Base-by-base conservation (phyloP, 306 rosid species). In the Dryas alaskensis region DNA sequence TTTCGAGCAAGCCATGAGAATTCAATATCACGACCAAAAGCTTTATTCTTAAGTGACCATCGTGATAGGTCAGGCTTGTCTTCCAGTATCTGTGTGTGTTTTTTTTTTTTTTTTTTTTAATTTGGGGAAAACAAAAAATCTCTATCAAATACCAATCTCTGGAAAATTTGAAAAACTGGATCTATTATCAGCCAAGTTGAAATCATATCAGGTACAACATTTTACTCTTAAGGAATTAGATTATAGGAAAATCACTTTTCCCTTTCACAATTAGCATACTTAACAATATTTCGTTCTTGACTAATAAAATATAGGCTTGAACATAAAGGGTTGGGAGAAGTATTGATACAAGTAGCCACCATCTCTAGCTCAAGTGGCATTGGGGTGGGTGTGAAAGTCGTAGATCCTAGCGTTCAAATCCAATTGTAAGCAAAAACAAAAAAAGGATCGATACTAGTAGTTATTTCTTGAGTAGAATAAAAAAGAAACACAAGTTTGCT, bases 1-100 rank as follows among this genome's bases (percentile, higher is more conserved):
- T 94, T 94, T 44, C 92, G 90, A 69, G 99, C 92, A 82, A 94
- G 97, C 99, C 99, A 94, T 37, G 99, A 86, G 81, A 65, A 94
- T 63, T 94, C 87, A 63, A 94, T 81, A 69, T 90, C 81, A 49
- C 88, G 97, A 39, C 97, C 96, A 75, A 94, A 90, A 61, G 96
- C 99, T 65, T 84, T 76, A 72, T 94, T 89, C 85, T 92, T 92
- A 81, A 94, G 83, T 9, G 97, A 85, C 99, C 99, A 94, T 51
- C 92, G 84, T n/a, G 99, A 92, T 55, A 87, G 81, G 31, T 87
- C 89, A 79, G 99, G 99, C 69, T 94, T 82, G 82, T 92, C 99
- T 40, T 91, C 90, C 82, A 89, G 79, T 80, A 89, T 67, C 99
- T 94, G 48, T 45, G 13, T 69, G 31, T 27, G 31, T 27, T 27